Evolutionary conservation across 768 basidiomycete species (phyloP), one percentile per base, ranked within the genome.

Genomic region (Amanita molliuscula): DNA sequence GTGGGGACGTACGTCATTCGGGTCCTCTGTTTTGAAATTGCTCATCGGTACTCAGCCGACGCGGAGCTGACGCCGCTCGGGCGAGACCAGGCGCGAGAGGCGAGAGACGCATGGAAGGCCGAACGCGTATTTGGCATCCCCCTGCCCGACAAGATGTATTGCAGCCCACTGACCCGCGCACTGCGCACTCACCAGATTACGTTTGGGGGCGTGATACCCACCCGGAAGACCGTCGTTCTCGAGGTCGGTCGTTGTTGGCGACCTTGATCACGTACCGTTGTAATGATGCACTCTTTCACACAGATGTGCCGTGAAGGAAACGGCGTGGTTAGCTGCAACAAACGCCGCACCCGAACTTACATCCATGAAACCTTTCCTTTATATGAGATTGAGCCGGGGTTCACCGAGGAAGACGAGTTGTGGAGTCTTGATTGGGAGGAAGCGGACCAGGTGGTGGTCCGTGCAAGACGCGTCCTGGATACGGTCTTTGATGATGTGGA

Each of bases 251-350:
- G 23, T 31, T 2, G 21, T 20, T 28, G 15, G 31, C 26, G 34
- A 33, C 20, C 4, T 31, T 3, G 44, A 45, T 21, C 6, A n/a
- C 33, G 18, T 3, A n/a, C n/a, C n/a, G n/a, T n/a, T n/a, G n/a
- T 29, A 13, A 4, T 13, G 13, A 23, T 47, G 16, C 10, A 15
- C 15, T 16, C 18, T 3, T 45, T 43, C 9, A 34, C 11, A 7
- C 20, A 88, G 87, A 73, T 82, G 52, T 74, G 78, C 43, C 76
- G 85, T 26, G 87, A 89, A 61, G 72, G 72, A 53, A 75, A 77
- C 52, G 78, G 84, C 0, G 72, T 76, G 1, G 84, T 87, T 52
- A 86, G 84, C 0, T 87, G 84, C 57, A 86, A 89, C 61, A 73
- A 75, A 54, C 75, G 86, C 11, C 67, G 69, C 16, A 67, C 71